Conservation (phyloP, 345 rosid species). For the Combretum micranthum region DNA sequence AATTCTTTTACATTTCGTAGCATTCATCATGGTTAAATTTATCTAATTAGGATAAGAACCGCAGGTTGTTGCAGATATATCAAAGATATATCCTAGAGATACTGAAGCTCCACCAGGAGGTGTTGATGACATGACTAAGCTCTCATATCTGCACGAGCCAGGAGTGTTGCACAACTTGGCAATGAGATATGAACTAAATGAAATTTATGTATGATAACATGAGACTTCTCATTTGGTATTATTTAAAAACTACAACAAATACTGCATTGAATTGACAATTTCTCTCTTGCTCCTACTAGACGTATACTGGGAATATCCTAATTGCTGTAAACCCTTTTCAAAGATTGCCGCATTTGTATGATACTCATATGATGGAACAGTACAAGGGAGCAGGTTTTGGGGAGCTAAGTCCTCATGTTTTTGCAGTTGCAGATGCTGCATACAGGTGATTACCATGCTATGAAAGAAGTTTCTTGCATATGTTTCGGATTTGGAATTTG, state of each 20-base stretch:
- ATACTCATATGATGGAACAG: constrained; percentile 99
- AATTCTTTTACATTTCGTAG: too few relatives aligned
- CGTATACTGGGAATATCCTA: constrained; percentile 96
- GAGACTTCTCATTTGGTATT: too few relatives aligned
- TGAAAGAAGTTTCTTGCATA: too few relatives aligned
- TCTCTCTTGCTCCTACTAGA: constrained; percentile 36
- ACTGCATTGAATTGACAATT: neutral
- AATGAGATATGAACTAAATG: constrained; percentile 92
- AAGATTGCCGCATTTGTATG: constrained; percentile 96
- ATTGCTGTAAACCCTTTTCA: constrained; percentile 99
- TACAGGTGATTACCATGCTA: constrained; percentile 45
- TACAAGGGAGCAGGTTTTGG: constrained; percentile 98
- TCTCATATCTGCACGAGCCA: constrained; percentile 97
- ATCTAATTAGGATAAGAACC: neutral
- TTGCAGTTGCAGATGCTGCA: constrained; percentile 98
- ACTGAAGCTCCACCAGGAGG: constrained; percentile 98
- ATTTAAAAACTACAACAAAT: too few relatives aligned
- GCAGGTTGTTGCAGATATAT: constrained; percentile 79
- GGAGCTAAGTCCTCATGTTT: constrained; percentile 98
- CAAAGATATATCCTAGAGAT: constrained; percentile 85
- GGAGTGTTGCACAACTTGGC: constrained; percentile 94
- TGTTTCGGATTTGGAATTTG: too few relatives aligned
- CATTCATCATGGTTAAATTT: too few relatives aligned
- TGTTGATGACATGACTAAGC: constrained; percentile 99
- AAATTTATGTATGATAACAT: constrained; percentile 69